Conservation (phyloP, 2,329 filamentous ascomycete species). For the Daldinia eschscholtzii region DNA sequence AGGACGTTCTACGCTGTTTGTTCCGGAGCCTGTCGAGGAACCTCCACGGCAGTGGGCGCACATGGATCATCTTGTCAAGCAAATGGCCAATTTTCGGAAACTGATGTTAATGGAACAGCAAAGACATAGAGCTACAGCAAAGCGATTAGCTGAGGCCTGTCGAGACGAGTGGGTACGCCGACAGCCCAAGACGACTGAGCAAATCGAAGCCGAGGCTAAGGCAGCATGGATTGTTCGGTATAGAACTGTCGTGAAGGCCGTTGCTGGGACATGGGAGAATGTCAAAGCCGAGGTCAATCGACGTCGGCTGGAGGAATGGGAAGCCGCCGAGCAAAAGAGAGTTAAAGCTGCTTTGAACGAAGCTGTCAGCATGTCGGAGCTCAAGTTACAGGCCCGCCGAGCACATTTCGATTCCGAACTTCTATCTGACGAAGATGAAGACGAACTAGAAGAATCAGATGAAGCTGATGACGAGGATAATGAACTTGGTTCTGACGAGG, state of each 20-base stretch:
- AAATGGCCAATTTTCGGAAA: slow-evolving; percentile 83
- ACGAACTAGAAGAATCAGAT: slow-evolving; percentile 60
- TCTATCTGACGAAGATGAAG: slow-evolving; percentile 58
- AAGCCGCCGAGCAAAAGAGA: slow-evolving; percentile 73
- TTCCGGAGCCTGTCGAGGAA: slow-evolving; percentile 78
- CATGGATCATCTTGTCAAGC: slow-evolving; percentile 84
- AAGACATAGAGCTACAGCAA: slow-evolving; percentile 81
- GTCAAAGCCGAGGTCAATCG: slow-evolving; percentile 72
- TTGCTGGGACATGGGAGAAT: slow-evolving; percentile 73
- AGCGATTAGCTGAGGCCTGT: slow-evolving; percentile 82
- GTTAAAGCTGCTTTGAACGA: slow-evolving; percentile 78
- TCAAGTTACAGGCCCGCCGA: slow-evolving; percentile 73
- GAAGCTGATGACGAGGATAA: slow-evolving; percentile 63
- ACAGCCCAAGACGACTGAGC: slow-evolving; percentile 81
- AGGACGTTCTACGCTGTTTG: slow-evolving; percentile 77
- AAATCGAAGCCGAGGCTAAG: slow-evolving; percentile 82
- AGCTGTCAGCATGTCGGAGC: slow-evolving; percentile 78
- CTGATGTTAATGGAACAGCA: slow-evolving; percentile 84
- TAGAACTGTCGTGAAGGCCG: slow-evolving; percentile 73
- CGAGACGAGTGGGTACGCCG: slow-evolving; percentile 79
- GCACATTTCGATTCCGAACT: slow-evolving; percentile 66
- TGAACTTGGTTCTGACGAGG: slow-evolving; percentile 57
- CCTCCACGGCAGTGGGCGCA: slow-evolving; percentile 87
- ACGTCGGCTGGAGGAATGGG: slow-evolving; percentile 70
- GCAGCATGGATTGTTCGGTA: slow-evolving; percentile 77